These are phyloP conservation scores for Pyrenochaeta sp. DNA, from an alignment of 2,329 filamentous ascomycete genomes.

Conservation along the genomic window DNA sequence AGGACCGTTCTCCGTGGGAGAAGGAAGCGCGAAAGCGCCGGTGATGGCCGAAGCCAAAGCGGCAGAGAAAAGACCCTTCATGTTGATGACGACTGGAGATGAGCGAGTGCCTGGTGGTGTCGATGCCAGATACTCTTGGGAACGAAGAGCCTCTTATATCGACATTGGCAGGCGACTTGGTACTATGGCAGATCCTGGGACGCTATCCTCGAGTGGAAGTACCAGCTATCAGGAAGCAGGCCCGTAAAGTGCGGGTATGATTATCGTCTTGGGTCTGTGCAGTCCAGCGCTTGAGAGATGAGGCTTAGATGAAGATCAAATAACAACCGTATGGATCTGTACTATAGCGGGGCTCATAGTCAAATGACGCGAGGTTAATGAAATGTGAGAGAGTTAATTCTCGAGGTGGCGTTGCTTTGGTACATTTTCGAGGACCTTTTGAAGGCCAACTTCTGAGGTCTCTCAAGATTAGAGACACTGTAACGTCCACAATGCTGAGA, in stretches of 20 bases:
- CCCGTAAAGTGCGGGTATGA: conserved; percentile 42
- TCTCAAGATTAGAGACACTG: background rate
- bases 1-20: conserved; percentile 43
- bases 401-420: conserved; percentile 25
- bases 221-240: conserved; percentile 46
- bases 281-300: conserved; percentile 33
- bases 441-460: background rate
- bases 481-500: background rate
- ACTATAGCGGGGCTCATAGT: conserved; percentile 35
- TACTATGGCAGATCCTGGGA: conserved; percentile 7
- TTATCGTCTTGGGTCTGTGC: conserved; percentile 41
- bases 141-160: conserved; percentile 42
- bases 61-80: conserved; percentile 48
- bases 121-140: conserved; percentile 24
- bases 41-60: conserved; percentile 46
- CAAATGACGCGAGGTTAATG: conserved; percentile 28
- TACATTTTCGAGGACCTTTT: conserved; percentile 10
- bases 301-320: conserved; percentile 43
- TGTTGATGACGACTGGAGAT: conserved; percentile 32
- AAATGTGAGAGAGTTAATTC: conserved; percentile 23
- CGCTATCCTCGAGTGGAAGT: conserved; percentile 14
- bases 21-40: conserved; percentile 45
- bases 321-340: conserved; percentile 26
- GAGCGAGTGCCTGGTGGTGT: conserved; percentile 29
- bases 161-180: conserved; percentile 12